Evolutionary conservation across 345 rosid species (phyloP).

Genomic region (Aethionema arabicum): DNA sequence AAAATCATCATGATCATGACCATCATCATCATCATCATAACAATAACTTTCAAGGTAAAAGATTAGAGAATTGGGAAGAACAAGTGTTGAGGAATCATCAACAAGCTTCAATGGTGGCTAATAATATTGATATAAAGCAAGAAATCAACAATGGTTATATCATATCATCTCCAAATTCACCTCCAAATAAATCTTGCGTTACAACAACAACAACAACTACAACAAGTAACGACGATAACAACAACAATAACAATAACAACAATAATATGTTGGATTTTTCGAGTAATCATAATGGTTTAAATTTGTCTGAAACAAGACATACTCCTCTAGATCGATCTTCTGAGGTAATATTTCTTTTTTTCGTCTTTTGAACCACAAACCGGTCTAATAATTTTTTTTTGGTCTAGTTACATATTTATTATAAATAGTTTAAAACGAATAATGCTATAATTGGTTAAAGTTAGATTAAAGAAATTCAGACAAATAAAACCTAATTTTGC

Average conservation of each 20-base stretch:
- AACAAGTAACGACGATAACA: conserved; percentile 39
- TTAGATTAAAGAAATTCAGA: too few relatives aligned
- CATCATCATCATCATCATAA: conserved; percentile 28
- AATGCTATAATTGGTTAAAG: too few relatives aligned
- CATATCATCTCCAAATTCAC: conserved; percentile 50
- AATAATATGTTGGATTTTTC: conserved; percentile 75
- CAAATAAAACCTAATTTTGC: too few relatives aligned
- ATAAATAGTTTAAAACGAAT: too few relatives aligned
- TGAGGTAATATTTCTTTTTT: conserved; percentile 50
- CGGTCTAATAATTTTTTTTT: too few relatives aligned
- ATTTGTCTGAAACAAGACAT: conserved; percentile 55
- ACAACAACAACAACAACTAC: conserved; percentile 49
- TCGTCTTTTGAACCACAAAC: not conserved
- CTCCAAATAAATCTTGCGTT: conserved; percentile 61
- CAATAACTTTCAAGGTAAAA: conserved; percentile 48
- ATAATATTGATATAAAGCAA: conserved; percentile 48
- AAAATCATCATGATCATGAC: conserved; percentile 28
- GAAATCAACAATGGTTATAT: conserved; percentile 49
- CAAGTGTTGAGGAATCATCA: conserved; percentile 51
- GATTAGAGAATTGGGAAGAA: conserved; percentile 66
- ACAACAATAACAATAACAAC: conserved; percentile 33
- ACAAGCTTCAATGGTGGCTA: conserved; percentile 45
- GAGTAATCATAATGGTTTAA: conserved; percentile 37
- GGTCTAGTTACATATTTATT: too few relatives aligned
- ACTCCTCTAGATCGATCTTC: conserved; percentile 70